Base-by-base conservation (phyloP, 2,329 filamentous ascomycete species). In the Metarhizium humberi region DNA sequence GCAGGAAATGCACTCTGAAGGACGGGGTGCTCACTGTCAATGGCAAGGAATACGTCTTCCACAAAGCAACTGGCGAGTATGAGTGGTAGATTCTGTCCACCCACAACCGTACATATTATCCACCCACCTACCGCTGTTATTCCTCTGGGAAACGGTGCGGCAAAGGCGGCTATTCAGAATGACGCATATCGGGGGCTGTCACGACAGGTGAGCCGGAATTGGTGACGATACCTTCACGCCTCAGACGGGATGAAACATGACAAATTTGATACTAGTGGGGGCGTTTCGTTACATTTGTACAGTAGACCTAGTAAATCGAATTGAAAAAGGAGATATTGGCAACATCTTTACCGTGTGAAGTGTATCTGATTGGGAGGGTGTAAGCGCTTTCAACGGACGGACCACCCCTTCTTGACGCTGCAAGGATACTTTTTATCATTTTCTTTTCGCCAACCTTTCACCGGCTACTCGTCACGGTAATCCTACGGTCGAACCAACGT, bases 61-160 rank as follows among this genome's bases (percentile, higher is more conserved):
- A 96, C 78, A 97, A 97, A 74, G 94, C 92, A 29, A 91, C 87
- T 49, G 94, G 94, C 65, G 94, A 97, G 74, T 97, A 96, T 63
- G 94, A 99, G 73, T 99, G 94, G 94, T 99, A 82, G 74, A 56
- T 8, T 10, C 8, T 14, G 43, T 7, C 10, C 43, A 46, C n/a
- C 43, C n/a, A 8, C n/a, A 10, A 10, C 14, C 43, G n/a, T 29
- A 46, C 43, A 25, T 46, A 46, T 20, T 10, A 20, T 46, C 10
- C n/a, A 3, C 10, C 43, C 20, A 18, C n/a, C n/a, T 46, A 6
- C 43, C 43, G n/a, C 20, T 46, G 25, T 25, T 25, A 25, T 16
- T 40, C 36, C 36, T 40, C 36, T 11, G 36, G 14, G 36, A 40
- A 11, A 16, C n/a, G n/a, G 13, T 18, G 42, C 42, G 42, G 42